A percentile compares a stretch with the other conserved stretches of the same genome.
These are phyloP conservation scores for Krasilnikovozyma curviuscula DNA, from an alignment of 768 basidiomycete species.

Conservation along the genomic window DNA sequence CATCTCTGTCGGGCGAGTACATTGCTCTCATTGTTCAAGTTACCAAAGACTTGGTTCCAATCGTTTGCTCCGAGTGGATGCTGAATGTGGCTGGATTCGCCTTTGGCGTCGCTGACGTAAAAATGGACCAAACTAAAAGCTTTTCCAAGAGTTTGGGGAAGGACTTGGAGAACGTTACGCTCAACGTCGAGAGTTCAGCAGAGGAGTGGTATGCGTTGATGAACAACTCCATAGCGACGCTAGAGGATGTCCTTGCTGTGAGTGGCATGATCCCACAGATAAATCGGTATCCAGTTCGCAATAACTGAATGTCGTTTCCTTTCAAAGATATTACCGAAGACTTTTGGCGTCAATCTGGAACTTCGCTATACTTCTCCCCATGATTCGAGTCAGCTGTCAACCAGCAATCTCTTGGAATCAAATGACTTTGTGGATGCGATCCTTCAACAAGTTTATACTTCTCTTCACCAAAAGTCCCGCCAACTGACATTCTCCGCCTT, in stretches of 20 bases:
- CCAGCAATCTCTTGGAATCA: constrained; percentile 43
- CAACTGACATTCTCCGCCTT: constrained; percentile 56
- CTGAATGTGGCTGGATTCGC: constrained; percentile 56
- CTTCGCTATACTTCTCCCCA: constrained; percentile 49
- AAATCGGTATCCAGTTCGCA: neutral
- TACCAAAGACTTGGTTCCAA: constrained; percentile 77
- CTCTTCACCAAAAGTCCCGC: neutral
- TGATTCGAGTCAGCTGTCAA: constrained; percentile 31
- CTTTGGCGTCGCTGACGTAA: constrained; percentile 66
- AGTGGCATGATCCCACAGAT: too few relatives aligned
- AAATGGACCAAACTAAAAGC: constrained; percentile 53
- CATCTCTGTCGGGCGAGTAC: constrained; percentile 77
- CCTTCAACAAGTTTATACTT: constrained; percentile 33
- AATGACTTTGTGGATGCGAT: constrained; percentile 72
- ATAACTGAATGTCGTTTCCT: neutral
- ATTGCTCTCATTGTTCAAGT: constrained; percentile 73
- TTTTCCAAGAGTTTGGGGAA: constrained; percentile 38
- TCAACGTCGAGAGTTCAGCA: constrained; percentile 10
- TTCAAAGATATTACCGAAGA: constrained; percentile 23
- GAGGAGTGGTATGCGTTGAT: constrained; percentile 27
- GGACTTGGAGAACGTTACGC: constrained; percentile 23
- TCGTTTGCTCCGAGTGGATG: constrained; percentile 55
- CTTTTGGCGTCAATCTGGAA: constrained; percentile 61
- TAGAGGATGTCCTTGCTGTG: constrained; percentile 60
- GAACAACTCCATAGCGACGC: constrained; percentile 37